Evolutionary conservation across 164 flowering plant species (phyloP), one percentile per base, ranked within the genome.

Genomic region (Santalum album): DNA sequence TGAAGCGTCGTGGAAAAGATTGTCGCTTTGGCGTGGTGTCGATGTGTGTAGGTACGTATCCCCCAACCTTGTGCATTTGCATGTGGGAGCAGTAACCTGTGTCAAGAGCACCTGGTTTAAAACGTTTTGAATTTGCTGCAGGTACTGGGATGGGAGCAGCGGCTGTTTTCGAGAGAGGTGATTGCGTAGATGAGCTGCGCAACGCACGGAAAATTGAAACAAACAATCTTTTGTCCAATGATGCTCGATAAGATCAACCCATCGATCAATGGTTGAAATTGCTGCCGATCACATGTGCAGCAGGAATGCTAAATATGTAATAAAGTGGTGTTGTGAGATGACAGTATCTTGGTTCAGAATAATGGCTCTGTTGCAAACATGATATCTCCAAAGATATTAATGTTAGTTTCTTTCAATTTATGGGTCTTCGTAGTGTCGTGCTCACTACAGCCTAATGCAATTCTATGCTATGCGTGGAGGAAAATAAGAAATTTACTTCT

Each of bases 81-180:
- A 29, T 29, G 34, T 29, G 34, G 4, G 4, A 3, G 6, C 34
- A 3, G 9, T 29, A 29, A n/a, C 49, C 71, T 49, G 59, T 49
- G 57, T 56, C 47, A 48, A 11, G 24, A 25, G 49, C 19, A 39
- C 20, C 34, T 29, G 34, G 34, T 29, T 29, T 29, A 29, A 29
- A 29, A 3, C 34, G 34, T 29, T 9, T 42, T 29, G 9, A 29
- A 29, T 9, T 29, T 43, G 47, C 21, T 16, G 67, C 76, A 88
- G 98, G 95, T 57, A 77, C 91, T 0, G 98, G 96, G 4, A 92
- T 92, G 98, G 98, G 98, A 3, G 98, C 98, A 54, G 98, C 98
- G 16, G 98, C 95, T 56, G 96, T 92, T 32, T 82, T 92, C 20
- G 98, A 92, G 52, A 76, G 87, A 65, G 98, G 94, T 0, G 98